Base-by-base conservation (phyloP, 345 rosid genomes). In the Ailanthus altissimus region DNA sequence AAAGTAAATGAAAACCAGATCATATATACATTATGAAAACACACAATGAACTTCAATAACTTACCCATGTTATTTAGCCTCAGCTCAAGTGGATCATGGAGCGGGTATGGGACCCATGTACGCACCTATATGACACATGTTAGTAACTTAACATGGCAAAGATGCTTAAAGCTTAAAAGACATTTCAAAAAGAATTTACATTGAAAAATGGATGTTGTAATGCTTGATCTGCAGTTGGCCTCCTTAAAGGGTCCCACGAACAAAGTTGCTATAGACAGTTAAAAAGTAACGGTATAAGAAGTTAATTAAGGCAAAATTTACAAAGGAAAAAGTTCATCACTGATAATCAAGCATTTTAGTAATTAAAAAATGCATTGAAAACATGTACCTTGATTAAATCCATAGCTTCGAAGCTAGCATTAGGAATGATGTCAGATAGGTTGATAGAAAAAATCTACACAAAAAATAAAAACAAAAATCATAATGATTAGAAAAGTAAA, bases 151-250 rank as follows among this genome's bases (percentile, higher is more conserved):
- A 59, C 21, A 53, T 25, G 49, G 68, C 66, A 43, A 66, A 32
- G 72, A 76, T 20, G 25, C 25, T 20, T 18, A 71, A 65, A 32
- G 70, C 67, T 18, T 60, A 78, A 45, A 64, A 32, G n/a, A 77
- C 18, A 76, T 23, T 50, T 50, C 20, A 77, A 70, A 80, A 70
- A 51, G 67, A 2, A 51, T 63, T 87, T 91, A 94, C 99, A 85
- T 83, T 88, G 84, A 94, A 93, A 86, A 94, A 94, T 9, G 99
- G 96, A 89, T 94, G 99, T 68, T 87, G 88, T 76, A 93, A 83
- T 3, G 96, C 89, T 78, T 94, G 93, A 25, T 93, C 98, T 14
- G 98, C 97, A 69, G 94, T 89, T 86, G 97, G 98, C 89, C 98
- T 86, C 82, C 86, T 91, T 61, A 83, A 73, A 25, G 94, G 98